These are phyloP conservation scores for Triangularia verruculosa DNA, from an alignment of 2,329 filamentous ascomycete genomes.

Conservation along the genomic window DNA sequence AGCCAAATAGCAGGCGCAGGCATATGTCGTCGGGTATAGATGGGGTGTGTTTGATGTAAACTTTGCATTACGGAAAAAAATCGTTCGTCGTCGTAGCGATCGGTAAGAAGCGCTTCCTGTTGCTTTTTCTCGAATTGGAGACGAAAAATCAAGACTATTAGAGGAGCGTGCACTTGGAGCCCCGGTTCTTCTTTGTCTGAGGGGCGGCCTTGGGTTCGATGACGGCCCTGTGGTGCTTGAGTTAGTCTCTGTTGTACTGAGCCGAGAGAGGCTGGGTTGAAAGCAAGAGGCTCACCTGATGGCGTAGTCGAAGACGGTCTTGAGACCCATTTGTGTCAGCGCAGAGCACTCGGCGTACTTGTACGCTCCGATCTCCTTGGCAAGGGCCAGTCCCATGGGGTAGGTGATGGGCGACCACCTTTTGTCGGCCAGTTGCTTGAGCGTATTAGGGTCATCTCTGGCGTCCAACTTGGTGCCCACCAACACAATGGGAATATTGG, in stretches of 20 bases:
- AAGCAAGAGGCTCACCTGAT: conserved; percentile 70
- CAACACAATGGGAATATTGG: conserved; percentile 91
- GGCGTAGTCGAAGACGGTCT: conserved; percentile 98
- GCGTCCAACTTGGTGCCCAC: conserved; percentile 97
- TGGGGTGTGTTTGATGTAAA: conserved; percentile 20
- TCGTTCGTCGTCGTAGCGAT: conserved; percentile 16
- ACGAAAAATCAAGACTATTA: conserved; percentile 38
- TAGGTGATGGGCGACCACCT: conserved; percentile 97
- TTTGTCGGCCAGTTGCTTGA: conserved; percentile 80
- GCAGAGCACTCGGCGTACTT: conserved; percentile 99
- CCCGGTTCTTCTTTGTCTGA: conserved; percentile 39
- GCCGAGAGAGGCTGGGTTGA: not conserved
- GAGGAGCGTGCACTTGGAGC: conserved; percentile 67
- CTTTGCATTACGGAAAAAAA: conserved; percentile 18
- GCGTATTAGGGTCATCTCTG: conserved; percentile 79
- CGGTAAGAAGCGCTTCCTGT: not conserved
- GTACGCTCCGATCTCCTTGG: conserved; percentile 91
- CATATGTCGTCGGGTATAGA: conserved; percentile 26
- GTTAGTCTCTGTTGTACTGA: conserved; percentile 26
- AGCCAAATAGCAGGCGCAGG: conserved; percentile 15
- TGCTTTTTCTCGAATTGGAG: not conserved
- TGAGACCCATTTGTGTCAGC: conserved; percentile 91
- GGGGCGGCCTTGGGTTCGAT: conserved; percentile 61
- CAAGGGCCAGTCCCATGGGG: conserved; percentile 82
- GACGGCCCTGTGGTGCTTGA: conserved; percentile 54